Percentiles rank a stretch among this genome's conserved stretches.
Conservation (phyloP, 164 flowering plant genomes). For the Akebia trifoliata region DNA sequence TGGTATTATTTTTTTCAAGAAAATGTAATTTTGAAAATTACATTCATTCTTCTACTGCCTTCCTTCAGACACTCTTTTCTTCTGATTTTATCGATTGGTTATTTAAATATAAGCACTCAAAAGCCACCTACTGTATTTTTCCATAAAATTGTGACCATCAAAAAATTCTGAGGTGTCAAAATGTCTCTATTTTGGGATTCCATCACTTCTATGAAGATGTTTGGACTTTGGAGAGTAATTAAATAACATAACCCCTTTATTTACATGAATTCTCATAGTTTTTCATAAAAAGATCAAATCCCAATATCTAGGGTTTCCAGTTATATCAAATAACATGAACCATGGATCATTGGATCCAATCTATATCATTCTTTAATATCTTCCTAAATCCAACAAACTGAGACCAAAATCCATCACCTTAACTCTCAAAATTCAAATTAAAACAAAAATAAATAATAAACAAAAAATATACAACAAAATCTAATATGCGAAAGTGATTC, state of each 20-base stretch:
- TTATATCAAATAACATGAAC: not conserved
- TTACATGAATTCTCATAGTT: not conserved
- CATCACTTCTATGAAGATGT: no score
- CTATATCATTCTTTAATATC: not conserved
- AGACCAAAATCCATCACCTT: not conserved
- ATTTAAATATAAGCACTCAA: no score
- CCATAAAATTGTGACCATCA: no score
- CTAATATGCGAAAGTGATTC: not conserved
- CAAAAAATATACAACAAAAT: not conserved
- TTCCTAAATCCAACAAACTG: not conserved
- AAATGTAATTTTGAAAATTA: no score
- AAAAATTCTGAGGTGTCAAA: no score
- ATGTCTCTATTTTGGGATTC: no score
- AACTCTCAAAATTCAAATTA: not conserved
- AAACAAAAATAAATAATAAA: not conserved
- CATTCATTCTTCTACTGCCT: no score
- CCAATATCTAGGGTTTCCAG: conserved; percentile 4
- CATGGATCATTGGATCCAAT: not conserved
- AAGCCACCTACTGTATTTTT: no score
- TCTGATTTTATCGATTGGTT: no score
- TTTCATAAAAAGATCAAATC: not conserved
- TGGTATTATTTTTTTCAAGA: no score
- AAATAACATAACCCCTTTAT: not conserved
- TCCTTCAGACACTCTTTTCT: no score
- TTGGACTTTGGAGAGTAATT: no score